phyloP scores from a whole-genome alignment of 2,329 filamentous ascomycete genomes.

The Zymoseptoria brevis region DNA sequence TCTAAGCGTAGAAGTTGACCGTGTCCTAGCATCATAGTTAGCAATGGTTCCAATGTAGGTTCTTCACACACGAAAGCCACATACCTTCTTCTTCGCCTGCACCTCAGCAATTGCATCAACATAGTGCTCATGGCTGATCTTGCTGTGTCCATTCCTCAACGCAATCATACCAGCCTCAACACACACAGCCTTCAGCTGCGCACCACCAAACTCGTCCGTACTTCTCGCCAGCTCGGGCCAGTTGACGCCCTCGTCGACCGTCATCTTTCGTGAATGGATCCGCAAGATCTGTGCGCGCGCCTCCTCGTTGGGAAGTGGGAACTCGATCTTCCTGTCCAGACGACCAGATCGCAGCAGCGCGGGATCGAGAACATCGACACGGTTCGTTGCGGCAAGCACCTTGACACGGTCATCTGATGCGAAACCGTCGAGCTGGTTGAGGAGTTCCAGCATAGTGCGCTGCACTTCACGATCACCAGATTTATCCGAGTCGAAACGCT shows the following conservation, averaged over 20 bases:
- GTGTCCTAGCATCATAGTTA: constrained; percentile 21
- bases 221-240: constrained; percentile 92
- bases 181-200: constrained; percentile 95
- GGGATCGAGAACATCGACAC: constrained; percentile 92
- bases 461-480: constrained; percentile 96
- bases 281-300: constrained; percentile 92
- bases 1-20: constrained; percentile 31
- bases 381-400: constrained; percentile 98
- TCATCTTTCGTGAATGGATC: constrained; percentile 98
- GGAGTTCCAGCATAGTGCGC: constrained; percentile 94
- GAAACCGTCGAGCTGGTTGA: constrained; percentile 97
- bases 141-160: constrained; percentile 83
- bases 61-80: not conserved
- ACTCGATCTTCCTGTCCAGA: constrained; percentile 98
- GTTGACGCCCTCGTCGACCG: constrained; percentile 84
- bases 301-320: constrained; percentile 95
- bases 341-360: constrained; percentile 87
- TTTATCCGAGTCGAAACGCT: constrained; percentile 98
- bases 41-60: constrained; percentile 5
- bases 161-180: constrained; percentile 99
- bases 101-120: constrained; percentile 97
- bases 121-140: constrained; percentile 97
- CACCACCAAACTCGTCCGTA: constrained; percentile 96
- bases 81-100: constrained; percentile 82
- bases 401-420: constrained; percentile 92